Percentiles rank a stretch among this genome's conserved stretches.
phyloP scores from a whole-genome alignment of 2,329 filamentous ascomycete genomes.

The Fusarium musae region DNA sequence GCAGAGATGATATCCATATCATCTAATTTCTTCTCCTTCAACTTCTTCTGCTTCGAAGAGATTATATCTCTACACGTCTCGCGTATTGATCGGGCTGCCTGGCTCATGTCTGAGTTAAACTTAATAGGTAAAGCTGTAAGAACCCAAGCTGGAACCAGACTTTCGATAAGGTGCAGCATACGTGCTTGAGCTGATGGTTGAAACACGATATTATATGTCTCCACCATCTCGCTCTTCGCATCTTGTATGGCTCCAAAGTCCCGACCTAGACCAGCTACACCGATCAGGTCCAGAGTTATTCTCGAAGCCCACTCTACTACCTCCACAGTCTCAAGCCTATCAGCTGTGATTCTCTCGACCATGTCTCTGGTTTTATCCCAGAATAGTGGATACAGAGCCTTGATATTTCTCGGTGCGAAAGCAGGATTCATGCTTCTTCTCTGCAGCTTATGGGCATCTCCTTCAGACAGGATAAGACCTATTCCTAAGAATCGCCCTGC shows the following conservation, averaged over 20 bases:
- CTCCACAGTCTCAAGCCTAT: conserved; percentile 60
- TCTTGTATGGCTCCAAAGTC: conserved; percentile 75
- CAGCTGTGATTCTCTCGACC: conserved; percentile 66
- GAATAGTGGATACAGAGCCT: conserved; percentile 84
- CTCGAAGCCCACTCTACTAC: conserved; percentile 72
- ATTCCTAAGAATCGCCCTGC: conserved; percentile 75
- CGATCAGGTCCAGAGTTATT: conserved; percentile 79
- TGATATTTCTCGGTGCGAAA: conserved; percentile 86
- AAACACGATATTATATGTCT: conserved; percentile 67
- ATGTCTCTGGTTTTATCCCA: conserved; percentile 80
- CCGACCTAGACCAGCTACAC: conserved; percentile 74
- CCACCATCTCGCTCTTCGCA: conserved; percentile 66
- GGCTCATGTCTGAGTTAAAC: conserved; percentile 73
- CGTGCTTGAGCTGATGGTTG: conserved; percentile 61
- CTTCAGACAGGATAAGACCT: conserved; percentile 83
- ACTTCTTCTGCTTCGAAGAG: conserved; percentile 70
- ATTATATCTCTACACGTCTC: conserved; percentile 75
- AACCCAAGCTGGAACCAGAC: conserved; percentile 71
- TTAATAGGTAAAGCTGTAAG: conserved; percentile 73
- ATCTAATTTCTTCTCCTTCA: conserved; percentile 57
- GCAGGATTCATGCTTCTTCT: conserved; percentile 84
- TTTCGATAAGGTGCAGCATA: conserved; percentile 66
- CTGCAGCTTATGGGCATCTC: conserved; percentile 89
- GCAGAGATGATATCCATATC: conserved; percentile 83
- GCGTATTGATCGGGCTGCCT: conserved; percentile 69